phyloP scores from a whole-genome alignment of 1,284 basidiomycete species.

The Polyporus tsugae region DNA sequence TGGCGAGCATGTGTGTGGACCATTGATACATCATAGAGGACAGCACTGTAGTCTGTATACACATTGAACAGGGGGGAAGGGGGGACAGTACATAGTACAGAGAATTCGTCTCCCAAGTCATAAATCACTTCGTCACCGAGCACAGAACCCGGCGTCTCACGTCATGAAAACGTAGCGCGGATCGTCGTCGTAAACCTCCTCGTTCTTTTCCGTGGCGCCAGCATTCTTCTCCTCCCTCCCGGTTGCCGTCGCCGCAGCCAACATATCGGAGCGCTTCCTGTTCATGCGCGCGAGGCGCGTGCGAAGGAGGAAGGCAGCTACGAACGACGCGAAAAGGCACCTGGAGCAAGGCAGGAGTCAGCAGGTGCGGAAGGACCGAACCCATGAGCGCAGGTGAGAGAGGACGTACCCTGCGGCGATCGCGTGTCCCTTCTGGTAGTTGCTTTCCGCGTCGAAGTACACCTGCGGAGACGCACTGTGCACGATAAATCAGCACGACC shows the following conservation, averaged over 20 bases:
- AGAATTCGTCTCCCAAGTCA: not conserved
- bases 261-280: constrained; percentile 42
- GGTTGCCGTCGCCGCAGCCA: constrained; percentile 29
- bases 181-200: constrained; percentile 56
- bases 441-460: constrained; percentile 59
- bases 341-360: constrained; percentile 35
- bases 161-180: constrained; percentile 53
- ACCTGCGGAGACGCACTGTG: constrained; percentile 63
- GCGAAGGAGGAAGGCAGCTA: constrained; percentile 50
- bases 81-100: not conserved
- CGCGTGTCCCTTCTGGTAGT: constrained; percentile 60
- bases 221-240: constrained; percentile 28
- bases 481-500: not conserved
- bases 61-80: not conserved
- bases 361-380: not conserved
- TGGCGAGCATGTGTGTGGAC: not conserved
- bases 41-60: no score
- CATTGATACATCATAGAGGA: not conserved
- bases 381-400: not conserved
- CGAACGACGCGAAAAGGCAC: constrained; percentile 51
- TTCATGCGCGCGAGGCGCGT: constrained; percentile 51
- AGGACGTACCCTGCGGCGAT: constrained; percentile 55
- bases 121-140: not conserved
- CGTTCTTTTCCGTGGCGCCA: constrained; percentile 29
- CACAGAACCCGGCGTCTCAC: constrained; percentile 25